Percentiles rank a stretch among this genome's conserved stretches.
Evolutionary conservation across 345 rosid species (phyloP).

Genomic region (Bretschneidera sinensis): DNA sequence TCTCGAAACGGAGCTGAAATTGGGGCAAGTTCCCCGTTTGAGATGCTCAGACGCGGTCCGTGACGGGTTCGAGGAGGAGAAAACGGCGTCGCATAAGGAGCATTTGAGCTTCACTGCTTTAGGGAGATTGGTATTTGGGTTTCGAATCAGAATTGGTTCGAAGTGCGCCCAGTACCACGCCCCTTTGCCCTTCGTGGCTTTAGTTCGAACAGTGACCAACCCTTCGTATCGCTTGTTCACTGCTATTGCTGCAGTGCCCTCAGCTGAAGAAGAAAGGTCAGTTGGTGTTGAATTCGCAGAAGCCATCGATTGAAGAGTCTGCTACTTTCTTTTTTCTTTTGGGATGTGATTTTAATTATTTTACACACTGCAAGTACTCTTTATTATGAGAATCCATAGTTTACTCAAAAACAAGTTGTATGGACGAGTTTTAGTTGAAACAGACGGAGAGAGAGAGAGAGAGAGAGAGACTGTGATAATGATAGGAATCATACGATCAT

Average conservation of each 20-base stretch:
- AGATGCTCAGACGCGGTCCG: conserved; percentile 56
- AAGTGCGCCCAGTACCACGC: conserved; percentile 65
- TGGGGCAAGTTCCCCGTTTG: conserved; percentile 50
- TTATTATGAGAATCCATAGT: neutral
- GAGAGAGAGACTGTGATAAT: neutral
- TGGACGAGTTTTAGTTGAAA: neutral
- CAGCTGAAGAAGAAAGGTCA: conserved; percentile 15
- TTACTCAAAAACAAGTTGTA: neutral
- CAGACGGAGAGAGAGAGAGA: neutral
- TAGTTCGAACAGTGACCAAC: conserved; percentile 38
- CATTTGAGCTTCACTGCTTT: conserved; percentile 56
- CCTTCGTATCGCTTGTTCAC: conserved; percentile 29
- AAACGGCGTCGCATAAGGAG: conserved; percentile 41
- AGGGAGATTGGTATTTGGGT: conserved; percentile 37
- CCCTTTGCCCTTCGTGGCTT: conserved; percentile 55
- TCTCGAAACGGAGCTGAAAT: conserved; percentile 29
- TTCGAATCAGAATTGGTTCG: conserved; percentile 42
- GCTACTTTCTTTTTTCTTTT: neutral
- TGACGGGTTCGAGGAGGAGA: conserved; percentile 57
- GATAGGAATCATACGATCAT: too few species aligned
- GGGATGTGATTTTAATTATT: neutral
- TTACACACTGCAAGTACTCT: neutral
- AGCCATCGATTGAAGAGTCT: neutral
- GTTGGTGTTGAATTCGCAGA: conserved; percentile 6
- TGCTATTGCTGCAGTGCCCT: conserved; percentile 25